Evolutionary conservation across 345 rosid genomes (phyloP).

Genomic region (Linum trigynum): DNA sequence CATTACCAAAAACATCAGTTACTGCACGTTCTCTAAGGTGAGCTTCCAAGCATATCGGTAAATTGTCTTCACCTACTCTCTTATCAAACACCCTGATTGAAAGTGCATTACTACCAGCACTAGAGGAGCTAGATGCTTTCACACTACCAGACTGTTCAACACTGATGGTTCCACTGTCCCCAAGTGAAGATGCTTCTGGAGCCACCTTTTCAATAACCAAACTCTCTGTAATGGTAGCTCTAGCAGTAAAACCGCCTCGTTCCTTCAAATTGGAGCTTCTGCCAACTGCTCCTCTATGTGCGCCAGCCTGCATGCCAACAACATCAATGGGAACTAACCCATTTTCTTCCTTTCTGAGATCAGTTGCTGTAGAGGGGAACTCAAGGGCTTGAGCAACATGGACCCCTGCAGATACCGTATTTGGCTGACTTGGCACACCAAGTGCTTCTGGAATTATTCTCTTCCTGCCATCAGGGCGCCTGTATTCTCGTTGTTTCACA

Average conservation of each 20-base stretch:
- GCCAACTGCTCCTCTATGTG: constrained; percentile 36
- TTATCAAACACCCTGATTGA: constrained; percentile 76
- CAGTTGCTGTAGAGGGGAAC: constrained; percentile 31
- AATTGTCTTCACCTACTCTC: constrained; percentile 55
- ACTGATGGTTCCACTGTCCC: constrained; percentile 40
- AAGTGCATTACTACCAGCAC: constrained; percentile 27
- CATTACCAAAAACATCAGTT: constrained; percentile 67
- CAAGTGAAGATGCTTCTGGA: constrained; percentile 20
- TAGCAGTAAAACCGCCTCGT: constrained; percentile 66
- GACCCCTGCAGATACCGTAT: constrained; percentile 29
- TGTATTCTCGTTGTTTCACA: constrained; percentile 85
- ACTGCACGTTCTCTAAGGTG: constrained; percentile 65
- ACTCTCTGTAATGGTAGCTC: constrained; percentile 64
- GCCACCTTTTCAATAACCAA: constrained; percentile 75
- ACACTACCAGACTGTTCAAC: constrained; percentile 53
- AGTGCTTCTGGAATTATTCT: constrained; percentile 98
- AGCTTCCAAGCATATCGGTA: constrained; percentile 87
- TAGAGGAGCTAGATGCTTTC: constrained; percentile 38
- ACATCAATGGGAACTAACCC: constrained; percentile 35
- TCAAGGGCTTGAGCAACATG: constrained; percentile 35
- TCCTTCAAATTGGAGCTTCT: constrained; percentile 55
- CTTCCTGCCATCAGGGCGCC: constrained; percentile 96
- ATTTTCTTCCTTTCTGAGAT: constrained; percentile 38
- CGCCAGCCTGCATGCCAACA: constrained; percentile 29
- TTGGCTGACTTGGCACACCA: constrained; percentile 62